Evolutionary conservation across 306 rosid species (phyloP).

Genomic region (Abrus precatorius): DNA sequence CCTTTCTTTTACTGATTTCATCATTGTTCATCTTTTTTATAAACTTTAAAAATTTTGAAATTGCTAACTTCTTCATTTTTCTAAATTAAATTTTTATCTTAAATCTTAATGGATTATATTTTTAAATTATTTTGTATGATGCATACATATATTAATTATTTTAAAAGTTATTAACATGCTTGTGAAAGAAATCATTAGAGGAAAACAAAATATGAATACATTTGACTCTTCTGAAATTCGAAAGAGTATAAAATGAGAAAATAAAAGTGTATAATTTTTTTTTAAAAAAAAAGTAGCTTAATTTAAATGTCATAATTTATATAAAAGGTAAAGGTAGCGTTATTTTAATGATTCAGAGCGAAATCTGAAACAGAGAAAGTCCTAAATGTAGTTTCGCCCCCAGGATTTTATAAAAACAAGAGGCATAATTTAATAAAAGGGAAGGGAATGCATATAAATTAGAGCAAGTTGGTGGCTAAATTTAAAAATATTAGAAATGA

Average conservation of each 20-base stretch:
- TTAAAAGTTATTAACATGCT: neutral
- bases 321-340: neutral
- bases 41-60: neutral
- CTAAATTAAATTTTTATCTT: neutral
- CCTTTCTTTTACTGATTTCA: neutral
- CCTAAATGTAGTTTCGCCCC: constrained; percentile 34
- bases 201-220: neutral
- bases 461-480: neutral
- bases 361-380: constrained; percentile 7
- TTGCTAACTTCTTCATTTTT: neutral
- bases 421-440: constrained; percentile 12
- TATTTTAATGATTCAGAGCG: too few species aligned
- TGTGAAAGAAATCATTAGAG: neutral
- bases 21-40: neutral
- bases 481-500: constrained; percentile 39
- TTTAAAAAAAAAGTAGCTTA: too few species aligned
- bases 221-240: neutral
- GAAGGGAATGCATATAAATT: neutral
- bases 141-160: neutral
- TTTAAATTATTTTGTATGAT: neutral
- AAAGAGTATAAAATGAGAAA: neutral
- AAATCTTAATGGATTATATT: neutral
- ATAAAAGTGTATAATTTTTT: too few species aligned
- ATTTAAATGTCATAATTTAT: too few species aligned
- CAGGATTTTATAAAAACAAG: constrained; percentile 31